Base-by-base conservation (phyloP, 352 stramenopile species). In the Pythium insidiosum region DNA sequence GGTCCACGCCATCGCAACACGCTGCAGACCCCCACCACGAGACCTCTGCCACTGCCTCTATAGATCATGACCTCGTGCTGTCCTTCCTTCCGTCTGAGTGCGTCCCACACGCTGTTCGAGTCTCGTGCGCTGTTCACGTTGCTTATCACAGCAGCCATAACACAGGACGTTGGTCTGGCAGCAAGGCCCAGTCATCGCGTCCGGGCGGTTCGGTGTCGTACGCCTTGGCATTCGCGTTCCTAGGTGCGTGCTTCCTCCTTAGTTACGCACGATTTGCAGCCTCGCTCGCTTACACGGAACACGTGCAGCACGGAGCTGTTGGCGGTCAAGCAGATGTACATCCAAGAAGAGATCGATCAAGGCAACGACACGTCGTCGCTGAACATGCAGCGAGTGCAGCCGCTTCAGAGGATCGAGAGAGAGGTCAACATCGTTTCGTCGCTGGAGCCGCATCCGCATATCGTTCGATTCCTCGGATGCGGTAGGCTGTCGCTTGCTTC, bases 251-350 rank as follows among this genome's bases (percentile, higher is more conserved):
- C 5, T 12, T 38, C 15, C 2, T n/a, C 0, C 9, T 18, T n/a
- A n/a, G n/a, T n/a, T n/a, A n/a, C n/a, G n/a, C n/a, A n/a, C n/a
- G n/a, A n/a, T n/a, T n/a, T n/a, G n/a, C n/a, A n/a, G n/a, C n/a
- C n/a, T n/a, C n/a, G n/a, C n/a, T n/a, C n/a, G n/a, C n/a, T n/a
- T n/a, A n/a, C n/a, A n/a, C n/a, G n/a, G n/a, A n/a, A n/a, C n/a
- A n/a, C n/a, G n/a, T 11, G 18, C 21, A 95, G 80, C 11, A 80
- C 77, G 7, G 73, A 94, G 50, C 69, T 94, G 24, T 60, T 96
- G 4, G 84, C 86, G 2, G 69, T 93, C 42, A 96, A 96, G 66
- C 77, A 95, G 62, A 67, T 96, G 40, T 79, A 71, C 39, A 73
- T 95, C 49, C 63, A 77, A 43, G 80, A 92, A 50, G 79, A 89